Base-by-base conservation (phyloP, 2,329 filamentous ascomycete genomes). In the Conoideocrella luteorostrata region DNA sequence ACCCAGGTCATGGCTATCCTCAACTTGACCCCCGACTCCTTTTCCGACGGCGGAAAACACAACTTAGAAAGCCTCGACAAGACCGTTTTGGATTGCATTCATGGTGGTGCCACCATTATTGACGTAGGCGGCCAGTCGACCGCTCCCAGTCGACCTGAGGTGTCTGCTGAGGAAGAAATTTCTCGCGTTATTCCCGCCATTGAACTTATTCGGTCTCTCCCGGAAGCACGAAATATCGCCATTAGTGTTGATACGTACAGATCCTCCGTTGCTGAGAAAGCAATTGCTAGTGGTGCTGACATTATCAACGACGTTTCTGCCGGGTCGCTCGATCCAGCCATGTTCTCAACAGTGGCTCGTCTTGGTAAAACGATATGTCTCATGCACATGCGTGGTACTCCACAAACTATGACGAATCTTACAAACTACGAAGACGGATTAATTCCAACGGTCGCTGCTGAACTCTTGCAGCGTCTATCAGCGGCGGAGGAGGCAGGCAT, bases 61-160 rank as follows among this genome's bases (percentile, higher is more conserved):
- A 65, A 68, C 34, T 57, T 69, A 20, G 57, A 65, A 11, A 70
- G 78, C 49, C 72, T 93, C 21, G 65, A 72, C 11, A 58, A 70
- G 11, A 84, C 78, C 1, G 72, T 90, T 13, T 66, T 70, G 39
- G 54, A 65, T 10, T 82, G 88, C 58, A 77, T 94, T 48, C 64
- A 67, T 30, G 69, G 72, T 7, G 89, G 90, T 26, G 88, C 87
- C 12, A 84, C 82, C 11, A 90, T 97, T 51, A 80, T 97, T 53
- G 93, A 98, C 60, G 73, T 98, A 30, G 93, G 93, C 44, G 93
- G 93, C 13, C 90, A 96, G 68, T 96, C 90, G 26, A 95, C 89
- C 13, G 83, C 90, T 1, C 93, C 93, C 0, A 78, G 80, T 18
- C 80, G 86, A 0, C 67, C 72, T 1, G 78, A 88, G 52, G 75